Conservation (phyloP, 73 alveolate species). For the Uronychia binucleata region DNA sequence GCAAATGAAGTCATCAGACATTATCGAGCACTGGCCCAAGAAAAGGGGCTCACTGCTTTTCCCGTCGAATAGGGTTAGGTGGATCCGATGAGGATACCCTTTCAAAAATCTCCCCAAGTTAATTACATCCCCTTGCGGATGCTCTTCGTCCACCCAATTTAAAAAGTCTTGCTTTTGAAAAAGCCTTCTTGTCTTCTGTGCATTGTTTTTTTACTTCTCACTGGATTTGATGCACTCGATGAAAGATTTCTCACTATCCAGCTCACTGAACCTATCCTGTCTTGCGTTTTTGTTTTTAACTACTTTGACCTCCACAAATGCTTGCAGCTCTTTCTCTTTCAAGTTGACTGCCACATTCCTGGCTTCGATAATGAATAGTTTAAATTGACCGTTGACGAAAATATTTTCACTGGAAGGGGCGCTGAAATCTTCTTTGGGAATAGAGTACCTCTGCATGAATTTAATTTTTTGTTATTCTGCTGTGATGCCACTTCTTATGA, state of each 20-base stretch:
- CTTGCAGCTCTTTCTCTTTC: background rate
- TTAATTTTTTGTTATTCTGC: background rate
- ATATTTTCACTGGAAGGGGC: background rate
- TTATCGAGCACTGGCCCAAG: background rate
- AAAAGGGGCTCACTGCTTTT: background rate
- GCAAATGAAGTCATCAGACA: slow-evolving; percentile 15
- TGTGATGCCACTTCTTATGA: background rate
- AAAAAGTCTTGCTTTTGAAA: background rate
- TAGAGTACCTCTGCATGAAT: background rate
- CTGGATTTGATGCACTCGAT: background rate
- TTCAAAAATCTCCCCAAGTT: background rate
- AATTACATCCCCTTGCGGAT: background rate
- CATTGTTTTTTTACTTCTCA: background rate
- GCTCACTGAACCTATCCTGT: background rate
- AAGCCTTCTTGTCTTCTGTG: background rate
- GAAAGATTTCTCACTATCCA: background rate
- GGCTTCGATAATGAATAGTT: background rate
- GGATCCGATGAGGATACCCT: background rate
- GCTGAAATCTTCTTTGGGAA: background rate
- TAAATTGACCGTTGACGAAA: background rate
- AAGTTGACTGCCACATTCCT: background rate
- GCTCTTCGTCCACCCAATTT: too few relatives aligned
- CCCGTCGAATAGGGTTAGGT: slow-evolving; percentile 5
- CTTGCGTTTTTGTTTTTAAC: background rate
- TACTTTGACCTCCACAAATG: background rate